Evolutionary conservation across 1,284 basidiomycete species (phyloP).

Genomic region (Rhodotorula sp.): DNA sequence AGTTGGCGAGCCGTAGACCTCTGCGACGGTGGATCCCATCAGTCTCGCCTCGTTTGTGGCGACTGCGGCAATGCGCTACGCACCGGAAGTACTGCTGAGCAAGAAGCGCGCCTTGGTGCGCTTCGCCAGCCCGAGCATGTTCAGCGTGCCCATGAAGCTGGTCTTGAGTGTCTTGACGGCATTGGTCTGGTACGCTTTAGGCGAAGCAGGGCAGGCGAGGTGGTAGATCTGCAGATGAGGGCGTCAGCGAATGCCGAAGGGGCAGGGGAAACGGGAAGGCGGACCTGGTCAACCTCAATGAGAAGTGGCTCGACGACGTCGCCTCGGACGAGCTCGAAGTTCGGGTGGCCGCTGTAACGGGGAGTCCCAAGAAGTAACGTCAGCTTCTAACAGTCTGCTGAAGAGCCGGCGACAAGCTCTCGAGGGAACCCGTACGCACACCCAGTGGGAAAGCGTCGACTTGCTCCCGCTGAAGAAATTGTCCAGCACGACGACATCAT

Average conservation of each 20-base stretch:
- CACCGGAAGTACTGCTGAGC: conserved; percentile 87
- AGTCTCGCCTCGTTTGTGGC: neutral
- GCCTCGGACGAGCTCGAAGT: conserved; percentile 96
- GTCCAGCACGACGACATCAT: conserved; percentile 89
- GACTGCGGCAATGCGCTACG: conserved; percentile 29
- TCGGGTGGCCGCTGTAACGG: conserved; percentile 73
- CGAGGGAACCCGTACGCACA: conserved; percentile 18
- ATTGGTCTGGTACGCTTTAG: conserved; percentile 78
- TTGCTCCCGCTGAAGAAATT: conserved; percentile 98
- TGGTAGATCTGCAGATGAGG: conserved; percentile 75
- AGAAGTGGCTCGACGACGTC: conserved; percentile 95
- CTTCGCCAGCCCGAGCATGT: conserved; percentile 98
- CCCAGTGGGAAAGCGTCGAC: conserved; percentile 66
- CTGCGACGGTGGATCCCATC: conserved; percentile 50
- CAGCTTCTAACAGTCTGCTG: neutral
- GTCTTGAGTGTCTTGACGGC: conserved; percentile 97
- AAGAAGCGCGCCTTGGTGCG: conserved; percentile 95
- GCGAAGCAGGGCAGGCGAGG: conserved; percentile 91
- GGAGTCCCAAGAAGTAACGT: too few species aligned
- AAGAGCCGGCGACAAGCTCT: too few species aligned
- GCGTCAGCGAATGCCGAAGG: conserved; percentile 1
- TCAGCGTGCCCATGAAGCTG: conserved; percentile 89
- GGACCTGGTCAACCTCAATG: conserved; percentile 88
- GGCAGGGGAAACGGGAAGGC: neutral
- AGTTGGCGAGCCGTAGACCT: conserved; percentile 82